phyloP scores from a whole-genome alignment of 176 grass and related monocot genomes.

The Stipa capillata region DNA sequence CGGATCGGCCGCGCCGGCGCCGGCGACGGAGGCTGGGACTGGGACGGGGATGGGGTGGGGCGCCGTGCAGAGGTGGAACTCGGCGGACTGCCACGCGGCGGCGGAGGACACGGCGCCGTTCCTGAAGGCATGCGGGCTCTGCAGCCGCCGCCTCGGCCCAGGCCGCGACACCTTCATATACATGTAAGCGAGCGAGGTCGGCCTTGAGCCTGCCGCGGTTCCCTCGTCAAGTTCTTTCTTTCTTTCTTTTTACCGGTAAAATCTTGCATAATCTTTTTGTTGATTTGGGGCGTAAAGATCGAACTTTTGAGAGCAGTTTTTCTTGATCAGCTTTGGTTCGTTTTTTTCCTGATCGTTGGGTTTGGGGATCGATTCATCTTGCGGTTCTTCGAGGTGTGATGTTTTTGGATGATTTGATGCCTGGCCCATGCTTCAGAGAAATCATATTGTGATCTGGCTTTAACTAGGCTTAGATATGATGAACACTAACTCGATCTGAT shows the following conservation, averaged over 20 bases:
- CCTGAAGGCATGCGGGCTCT: conserved; percentile 74
- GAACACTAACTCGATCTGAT: not conserved
- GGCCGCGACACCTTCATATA: conserved; percentile 93
- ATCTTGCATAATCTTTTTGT: not conserved
- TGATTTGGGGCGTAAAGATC: not conserved
- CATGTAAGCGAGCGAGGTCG: conserved; percentile 30
- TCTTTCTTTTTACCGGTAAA: not conserved
- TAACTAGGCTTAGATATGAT: too few species aligned
- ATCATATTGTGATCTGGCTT: not conserved
- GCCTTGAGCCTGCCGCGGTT: not conserved
- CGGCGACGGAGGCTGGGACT: too few species aligned
- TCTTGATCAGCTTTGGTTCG: not conserved
- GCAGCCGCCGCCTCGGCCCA: conserved; percentile 77
- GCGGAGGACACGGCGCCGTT: conserved; percentile 60
- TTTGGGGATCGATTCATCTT: not conserved
- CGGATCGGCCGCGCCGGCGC: not conserved
- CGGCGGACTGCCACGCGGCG: conserved; percentile 12
- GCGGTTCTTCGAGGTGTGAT: not conserved
- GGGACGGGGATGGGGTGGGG: not conserved
- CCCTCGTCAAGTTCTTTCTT: not conserved
- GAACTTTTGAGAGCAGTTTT: not conserved
- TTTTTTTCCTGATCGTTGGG: not conserved
- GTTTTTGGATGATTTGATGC: conserved; percentile 2
- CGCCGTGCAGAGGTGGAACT: conserved; percentile 34
- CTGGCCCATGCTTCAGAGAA: not conserved